Evolutionary conservation across 306 rosid species (phyloP).

Genomic region (Lathyrus sativus): DNA sequence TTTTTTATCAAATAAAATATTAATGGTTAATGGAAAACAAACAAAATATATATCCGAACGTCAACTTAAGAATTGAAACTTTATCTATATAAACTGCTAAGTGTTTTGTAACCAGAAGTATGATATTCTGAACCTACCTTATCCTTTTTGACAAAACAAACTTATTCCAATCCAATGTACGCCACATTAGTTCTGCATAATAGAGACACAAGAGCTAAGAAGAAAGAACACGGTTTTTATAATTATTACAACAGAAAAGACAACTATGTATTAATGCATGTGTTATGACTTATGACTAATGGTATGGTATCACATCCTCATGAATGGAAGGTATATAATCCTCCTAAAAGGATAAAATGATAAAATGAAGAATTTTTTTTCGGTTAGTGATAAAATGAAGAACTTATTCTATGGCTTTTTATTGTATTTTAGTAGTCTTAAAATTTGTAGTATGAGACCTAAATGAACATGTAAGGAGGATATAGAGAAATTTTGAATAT

Average conservation of each 20-base stretch:
- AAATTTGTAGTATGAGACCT: too few relatives aligned
- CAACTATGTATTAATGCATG: slow-evolving; percentile 9
- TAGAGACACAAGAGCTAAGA: slow-evolving; percentile 36
- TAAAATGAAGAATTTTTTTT: not conserved
- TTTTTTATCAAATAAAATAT: not conserved
- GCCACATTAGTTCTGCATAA: slow-evolving; percentile 39
- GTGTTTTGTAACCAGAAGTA: slow-evolving; percentile 14
- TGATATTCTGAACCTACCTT: slow-evolving; percentile 34
- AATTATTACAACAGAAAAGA: slow-evolving; percentile 10
- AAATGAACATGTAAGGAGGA: too few relatives aligned
- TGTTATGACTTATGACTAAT: slow-evolving; percentile 11
- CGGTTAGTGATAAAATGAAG: too few relatives aligned
- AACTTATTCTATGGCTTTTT: too few relatives aligned
- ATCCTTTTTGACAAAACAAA: slow-evolving; percentile 40
- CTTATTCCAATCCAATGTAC: slow-evolving; percentile 6
- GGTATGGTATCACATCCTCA: slow-evolving; percentile 25
- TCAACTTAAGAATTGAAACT: slow-evolving; percentile 13
- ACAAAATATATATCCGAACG: slow-evolving; percentile 13
- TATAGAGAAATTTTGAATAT: too few relatives aligned
- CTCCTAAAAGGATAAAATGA: slow-evolving; percentile 31
- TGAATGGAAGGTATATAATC: slow-evolving; percentile 34
- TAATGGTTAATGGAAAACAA: slow-evolving; percentile 18
- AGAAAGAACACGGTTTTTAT: slow-evolving; percentile 21
- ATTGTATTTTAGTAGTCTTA: too few relatives aligned
- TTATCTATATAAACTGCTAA: slow-evolving; percentile 14